These are phyloP conservation scores for Salvia splendens DNA, from an alignment of 257 asterid species.

Conservation along the genomic window DNA sequence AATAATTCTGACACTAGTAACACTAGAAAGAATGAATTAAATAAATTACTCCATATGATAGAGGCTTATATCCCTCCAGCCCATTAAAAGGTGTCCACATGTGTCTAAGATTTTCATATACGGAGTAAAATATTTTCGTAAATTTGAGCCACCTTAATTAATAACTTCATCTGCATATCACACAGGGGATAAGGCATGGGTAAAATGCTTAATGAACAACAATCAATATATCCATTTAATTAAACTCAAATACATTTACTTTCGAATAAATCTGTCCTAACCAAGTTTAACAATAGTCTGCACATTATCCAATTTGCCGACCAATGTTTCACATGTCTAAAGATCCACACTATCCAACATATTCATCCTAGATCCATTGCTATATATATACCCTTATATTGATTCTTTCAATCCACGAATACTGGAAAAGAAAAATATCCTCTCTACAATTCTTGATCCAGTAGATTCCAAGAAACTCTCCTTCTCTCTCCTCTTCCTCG, in stretches of 20 bases:
- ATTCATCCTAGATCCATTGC: conserved; percentile 10
- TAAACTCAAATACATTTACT: neutral
- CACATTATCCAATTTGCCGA: conserved; percentile 3
- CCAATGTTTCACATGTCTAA: conserved; percentile 36
- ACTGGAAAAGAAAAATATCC: neutral
- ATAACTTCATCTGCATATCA: too few relatives aligned
- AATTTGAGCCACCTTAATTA: too few relatives aligned
- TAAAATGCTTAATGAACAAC: too few relatives aligned
- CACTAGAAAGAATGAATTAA: too few relatives aligned
- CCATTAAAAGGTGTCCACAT: too few relatives aligned
- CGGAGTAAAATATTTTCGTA: too few relatives aligned
- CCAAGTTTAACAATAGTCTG: neutral
- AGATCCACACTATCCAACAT: conserved; percentile 3
- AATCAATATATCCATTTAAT: too few relatives aligned
- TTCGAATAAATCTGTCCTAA: neutral
- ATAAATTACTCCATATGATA: too few relatives aligned
- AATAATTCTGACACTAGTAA: too few relatives aligned
- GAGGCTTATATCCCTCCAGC: too few relatives aligned
- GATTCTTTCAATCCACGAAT: conserved; percentile 11
- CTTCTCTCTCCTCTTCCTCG: conserved; percentile 41
- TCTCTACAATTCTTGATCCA: conserved; percentile 7
- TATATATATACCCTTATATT: conserved; percentile 31
- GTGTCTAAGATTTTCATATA: too few relatives aligned
- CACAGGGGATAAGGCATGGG: too few relatives aligned
- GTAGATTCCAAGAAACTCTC: conserved; percentile 52